A percentile compares a stretch with the other conserved stretches of the same genome.
Conservation (phyloP, 805 yeast genomes). For the Candida berthetii region DNA sequence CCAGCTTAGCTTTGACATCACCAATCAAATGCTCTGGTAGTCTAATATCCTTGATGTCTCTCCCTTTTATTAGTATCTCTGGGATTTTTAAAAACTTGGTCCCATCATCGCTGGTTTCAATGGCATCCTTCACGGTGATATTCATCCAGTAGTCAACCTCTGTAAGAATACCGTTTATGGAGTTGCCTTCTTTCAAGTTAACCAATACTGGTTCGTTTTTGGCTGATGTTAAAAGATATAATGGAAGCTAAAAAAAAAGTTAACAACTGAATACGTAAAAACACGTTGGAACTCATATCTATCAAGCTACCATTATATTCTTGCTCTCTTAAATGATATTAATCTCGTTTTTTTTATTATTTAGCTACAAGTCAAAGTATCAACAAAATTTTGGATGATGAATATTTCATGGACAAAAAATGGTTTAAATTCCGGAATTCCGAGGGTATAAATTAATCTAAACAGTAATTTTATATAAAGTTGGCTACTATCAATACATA, state of each 20-base stretch:
- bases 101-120: constrained; percentile 59
- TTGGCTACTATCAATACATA: no score
- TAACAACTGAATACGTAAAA: no score
- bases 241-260: constrained; percentile 58
- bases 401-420: no score
- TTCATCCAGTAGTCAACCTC: constrained; percentile 97
- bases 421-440: no score
- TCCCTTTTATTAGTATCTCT: constrained; percentile 81
- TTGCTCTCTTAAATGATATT: no score
- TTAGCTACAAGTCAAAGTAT: no score
- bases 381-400: no score
- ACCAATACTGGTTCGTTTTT: constrained; percentile 83
- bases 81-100: constrained; percentile 55
- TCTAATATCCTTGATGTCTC: constrained; percentile 72
- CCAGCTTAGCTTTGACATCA: constrained; percentile 59
- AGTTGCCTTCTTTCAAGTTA: constrained; percentile 89
- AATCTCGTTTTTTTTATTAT: no score
- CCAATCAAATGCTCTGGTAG: constrained; percentile 74
- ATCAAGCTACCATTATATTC: no score
- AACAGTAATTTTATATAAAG: no score
- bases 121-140: constrained; percentile 71
- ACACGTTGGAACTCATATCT: no score
- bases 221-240: constrained; percentile 84
- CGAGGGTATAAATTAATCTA: no score
- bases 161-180: constrained; percentile 74